Conservation (phyloP, 768 basidiomycete genomes). For the Lentinula lateritia region DNA sequence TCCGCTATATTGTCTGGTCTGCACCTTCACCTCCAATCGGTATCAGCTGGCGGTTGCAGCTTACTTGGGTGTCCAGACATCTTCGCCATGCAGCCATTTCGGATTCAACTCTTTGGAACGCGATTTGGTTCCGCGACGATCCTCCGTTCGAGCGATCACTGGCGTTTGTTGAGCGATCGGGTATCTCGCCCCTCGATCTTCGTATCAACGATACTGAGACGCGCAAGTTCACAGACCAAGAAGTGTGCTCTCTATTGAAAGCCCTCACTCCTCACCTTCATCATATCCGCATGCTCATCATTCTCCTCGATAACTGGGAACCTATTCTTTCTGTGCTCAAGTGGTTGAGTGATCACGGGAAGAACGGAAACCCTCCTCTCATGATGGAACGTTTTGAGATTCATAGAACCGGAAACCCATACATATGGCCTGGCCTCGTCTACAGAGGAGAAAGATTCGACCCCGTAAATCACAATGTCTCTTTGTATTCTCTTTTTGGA, state of each 20-base stretch:
- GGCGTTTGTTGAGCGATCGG: constrained; percentile 54
- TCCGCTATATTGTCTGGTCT: constrained; percentile 58
- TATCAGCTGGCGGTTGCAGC: constrained; percentile 33
- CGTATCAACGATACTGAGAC: constrained; percentile 45
- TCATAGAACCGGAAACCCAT: constrained; percentile 48
- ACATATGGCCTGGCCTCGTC: constrained; percentile 35
- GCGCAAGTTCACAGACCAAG: constrained; percentile 29
- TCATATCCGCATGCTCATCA: constrained; percentile 55
- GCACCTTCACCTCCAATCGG: constrained; percentile 26
- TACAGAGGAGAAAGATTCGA: constrained; percentile 23
- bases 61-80: constrained; percentile 55
- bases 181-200: constrained; percentile 51
- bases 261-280: constrained; percentile 44
- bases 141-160: constrained; percentile 47
- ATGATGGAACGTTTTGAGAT: constrained; percentile 61
- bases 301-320: constrained; percentile 53
- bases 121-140: constrained; percentile 55
- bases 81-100: constrained; percentile 47
- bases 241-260: constrained; percentile 46
- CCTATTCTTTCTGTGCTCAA: constrained; percentile 46
- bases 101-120: constrained; percentile 56
- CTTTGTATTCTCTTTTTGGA: constrained; percentile 42
- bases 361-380: constrained; percentile 25
- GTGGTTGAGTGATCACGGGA: constrained; percentile 28
- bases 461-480: constrained; percentile 23